These are phyloP conservation scores for Trametes gibbosa DNA, from an alignment of 768 basidiomycete species.

Conservation along the genomic window DNA sequence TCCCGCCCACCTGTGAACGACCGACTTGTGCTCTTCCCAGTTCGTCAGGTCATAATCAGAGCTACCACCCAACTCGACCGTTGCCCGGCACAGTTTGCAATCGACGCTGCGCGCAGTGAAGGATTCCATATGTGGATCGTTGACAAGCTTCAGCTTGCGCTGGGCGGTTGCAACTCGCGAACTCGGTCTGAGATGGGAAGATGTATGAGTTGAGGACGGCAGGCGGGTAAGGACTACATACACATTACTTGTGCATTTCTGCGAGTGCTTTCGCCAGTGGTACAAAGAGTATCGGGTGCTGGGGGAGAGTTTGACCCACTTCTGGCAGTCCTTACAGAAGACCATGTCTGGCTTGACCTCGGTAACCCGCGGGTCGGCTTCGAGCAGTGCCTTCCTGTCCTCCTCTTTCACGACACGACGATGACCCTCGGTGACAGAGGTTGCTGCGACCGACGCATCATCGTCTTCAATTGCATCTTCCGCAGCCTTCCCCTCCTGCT, in stretches of 20 bases:
- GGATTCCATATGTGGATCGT: constrained; percentile 57
- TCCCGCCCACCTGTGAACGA: constrained; percentile 39
- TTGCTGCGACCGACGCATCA: constrained; percentile 24
- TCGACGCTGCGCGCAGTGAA: constrained; percentile 46
- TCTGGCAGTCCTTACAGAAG: constrained; percentile 59
- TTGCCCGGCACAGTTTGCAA: constrained; percentile 50
- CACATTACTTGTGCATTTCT: constrained; percentile 44
- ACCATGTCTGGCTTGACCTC: constrained; percentile 50
- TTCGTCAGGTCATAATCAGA: constrained; percentile 57
- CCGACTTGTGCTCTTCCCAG: constrained; percentile 63
- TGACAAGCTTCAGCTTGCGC: constrained; percentile 58
- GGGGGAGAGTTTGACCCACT: constrained; percentile 54
- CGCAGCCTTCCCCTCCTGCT: neutral
- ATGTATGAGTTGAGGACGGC: neutral
- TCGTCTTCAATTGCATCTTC: constrained; percentile 28
- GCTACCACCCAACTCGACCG: constrained; percentile 44
- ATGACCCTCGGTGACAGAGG: neutral
- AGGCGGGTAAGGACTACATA: constrained; percentile 23
- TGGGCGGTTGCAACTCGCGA: constrained; percentile 61
- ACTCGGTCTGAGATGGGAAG: constrained; percentile 40
- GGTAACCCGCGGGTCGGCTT: constrained; percentile 50
- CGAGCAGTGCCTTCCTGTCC: constrained; percentile 51
- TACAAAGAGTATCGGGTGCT: constrained; percentile 38
- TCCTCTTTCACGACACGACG: constrained; percentile 32
- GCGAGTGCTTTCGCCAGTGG: constrained; percentile 57